These are phyloP conservation scores for Phaeoacremonium minimum DNA, from an alignment of 2,329 filamentous ascomycete genomes.

Conservation along the genomic window DNA sequence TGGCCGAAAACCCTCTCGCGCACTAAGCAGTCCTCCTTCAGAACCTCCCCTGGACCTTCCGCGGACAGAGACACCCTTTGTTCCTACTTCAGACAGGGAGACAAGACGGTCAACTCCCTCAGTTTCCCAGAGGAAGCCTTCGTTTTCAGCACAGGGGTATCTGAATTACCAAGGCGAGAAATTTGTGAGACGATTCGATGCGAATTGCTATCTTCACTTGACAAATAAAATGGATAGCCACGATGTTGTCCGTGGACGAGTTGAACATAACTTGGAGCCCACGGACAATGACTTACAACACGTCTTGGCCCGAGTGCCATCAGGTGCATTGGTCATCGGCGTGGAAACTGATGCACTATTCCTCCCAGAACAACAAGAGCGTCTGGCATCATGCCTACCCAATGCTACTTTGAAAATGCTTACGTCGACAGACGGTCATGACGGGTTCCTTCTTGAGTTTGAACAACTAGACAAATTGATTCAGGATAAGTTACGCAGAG, in stretches of 20 bases:
- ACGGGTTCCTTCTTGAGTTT: conserved; percentile 31
- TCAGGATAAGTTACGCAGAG: conserved; percentile 10
- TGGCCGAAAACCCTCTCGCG: conserved; percentile 51
- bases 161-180: conserved; percentile 31
- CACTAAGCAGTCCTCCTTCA: conserved; percentile 15
- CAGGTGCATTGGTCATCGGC: conserved; percentile 24
- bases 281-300: conserved; percentile 16
- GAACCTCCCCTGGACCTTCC: conserved; percentile 28
- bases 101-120: too few relatives aligned
- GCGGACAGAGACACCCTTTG: conserved; percentile 44
- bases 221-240: conserved; percentile 31
- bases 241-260: conserved; percentile 22
- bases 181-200: conserved; percentile 30
- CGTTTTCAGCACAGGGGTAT: conserved; percentile 29
- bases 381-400: conserved; percentile 21
- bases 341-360: conserved; percentile 28
- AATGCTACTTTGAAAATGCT: conserved; percentile 19
- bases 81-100: too few relatives aligned
- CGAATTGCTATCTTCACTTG: conserved; percentile 31
- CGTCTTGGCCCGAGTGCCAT: conserved; percentile 16
- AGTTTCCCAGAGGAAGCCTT: conserved; percentile 12
- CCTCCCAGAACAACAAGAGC: conserved; percentile 22
- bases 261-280: conserved; percentile 29
- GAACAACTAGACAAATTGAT: conserved; percentile 22
- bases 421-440: conserved; percentile 24